These are phyloP conservation scores for Hibiscus syriacus DNA, from an alignment of 345 rosid species.

Conservation along the genomic window DNA sequence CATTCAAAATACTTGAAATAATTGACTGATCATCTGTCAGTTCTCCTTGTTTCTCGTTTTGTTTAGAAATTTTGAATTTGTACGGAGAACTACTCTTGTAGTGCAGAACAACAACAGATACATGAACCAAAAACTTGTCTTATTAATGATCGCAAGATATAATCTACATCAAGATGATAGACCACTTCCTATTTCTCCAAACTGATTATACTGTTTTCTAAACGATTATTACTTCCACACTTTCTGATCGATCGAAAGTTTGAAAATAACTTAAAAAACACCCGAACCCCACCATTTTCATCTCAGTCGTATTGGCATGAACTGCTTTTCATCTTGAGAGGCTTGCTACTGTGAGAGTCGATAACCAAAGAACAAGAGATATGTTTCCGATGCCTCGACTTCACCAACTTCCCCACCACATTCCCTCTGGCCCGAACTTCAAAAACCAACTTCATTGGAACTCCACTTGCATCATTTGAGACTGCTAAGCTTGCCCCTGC, in stretches of 20 bases:
- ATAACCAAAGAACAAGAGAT: constrained; percentile 51
- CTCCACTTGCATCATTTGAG: constrained; percentile 28
- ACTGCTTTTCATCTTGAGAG: constrained; percentile 35
- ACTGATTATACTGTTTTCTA: not conserved
- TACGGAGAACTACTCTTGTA: not conserved
- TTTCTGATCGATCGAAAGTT: not conserved
- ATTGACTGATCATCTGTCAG: not conserved
- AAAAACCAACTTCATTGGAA: constrained; percentile 56
- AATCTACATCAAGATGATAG: not conserved
- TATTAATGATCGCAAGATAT: not conserved
- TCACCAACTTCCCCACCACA: constrained; percentile 72
- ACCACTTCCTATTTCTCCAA: not conserved
- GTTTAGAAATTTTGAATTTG: too few species aligned
- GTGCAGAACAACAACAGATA: not conserved
- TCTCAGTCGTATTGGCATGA: constrained; percentile 32
- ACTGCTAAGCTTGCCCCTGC: constrained; percentile 52
- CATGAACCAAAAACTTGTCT: not conserved
- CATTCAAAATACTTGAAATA: not conserved
- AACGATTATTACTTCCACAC: not conserved
- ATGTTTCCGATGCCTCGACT: constrained; percentile 42
- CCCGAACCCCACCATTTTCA: not conserved
- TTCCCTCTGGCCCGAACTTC: constrained; percentile 55
- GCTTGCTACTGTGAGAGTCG: constrained; percentile 41
- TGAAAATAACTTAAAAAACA: not conserved
- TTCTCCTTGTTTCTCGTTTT: too few species aligned